A percentile compares a stretch with the other conserved stretches of the same genome.
These are phyloP conservation scores for Pythium aquatile DNA, from an alignment of 352 stramenopile genomes.

Conservation along the genomic window DNA sequence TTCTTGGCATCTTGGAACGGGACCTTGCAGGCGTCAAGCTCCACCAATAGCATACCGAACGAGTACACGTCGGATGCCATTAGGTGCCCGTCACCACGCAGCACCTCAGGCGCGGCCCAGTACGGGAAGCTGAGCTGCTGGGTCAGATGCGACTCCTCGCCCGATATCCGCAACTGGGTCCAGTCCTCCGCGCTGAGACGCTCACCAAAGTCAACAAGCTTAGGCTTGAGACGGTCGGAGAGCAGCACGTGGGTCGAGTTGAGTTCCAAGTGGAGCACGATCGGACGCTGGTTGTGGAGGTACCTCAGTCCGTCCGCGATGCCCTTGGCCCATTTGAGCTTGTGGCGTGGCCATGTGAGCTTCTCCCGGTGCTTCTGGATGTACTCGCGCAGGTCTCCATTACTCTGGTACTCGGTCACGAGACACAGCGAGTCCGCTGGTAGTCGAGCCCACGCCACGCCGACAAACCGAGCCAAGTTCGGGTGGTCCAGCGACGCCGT, in stretches of 20 bases:
- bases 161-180: constrained; percentile 25
- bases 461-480: constrained; percentile 49
- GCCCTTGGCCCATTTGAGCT: constrained; percentile 27
- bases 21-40: constrained; percentile 29
- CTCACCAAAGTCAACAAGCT: constrained; percentile 33
- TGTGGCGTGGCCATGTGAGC: constrained; percentile 25
- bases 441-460: constrained; percentile 44
- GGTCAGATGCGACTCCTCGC: background rate
- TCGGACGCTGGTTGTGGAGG: constrained; percentile 22
- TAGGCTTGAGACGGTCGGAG: constrained; percentile 28
- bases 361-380: constrained; percentile 18
- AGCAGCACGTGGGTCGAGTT: constrained; percentile 29
- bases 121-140: constrained; percentile 24
- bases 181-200: constrained; percentile 27
- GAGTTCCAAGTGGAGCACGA: constrained; percentile 30
- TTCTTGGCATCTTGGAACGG: constrained; percentile 29
- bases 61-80: constrained; percentile 31
- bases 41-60: constrained; percentile 38
- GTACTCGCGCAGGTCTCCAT: constrained; percentile 25
- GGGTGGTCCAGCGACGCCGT: constrained; percentile 44
- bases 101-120: constrained; percentile 31
- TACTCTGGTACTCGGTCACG: constrained; percentile 31
- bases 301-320: constrained; percentile 21
- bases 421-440: constrained; percentile 30
- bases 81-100: constrained; percentile 23